These are phyloP conservation scores for Aspergillus kassunensis DNA, from an alignment of 495 filamentous ascomycete species.

Conservation along the genomic window DNA sequence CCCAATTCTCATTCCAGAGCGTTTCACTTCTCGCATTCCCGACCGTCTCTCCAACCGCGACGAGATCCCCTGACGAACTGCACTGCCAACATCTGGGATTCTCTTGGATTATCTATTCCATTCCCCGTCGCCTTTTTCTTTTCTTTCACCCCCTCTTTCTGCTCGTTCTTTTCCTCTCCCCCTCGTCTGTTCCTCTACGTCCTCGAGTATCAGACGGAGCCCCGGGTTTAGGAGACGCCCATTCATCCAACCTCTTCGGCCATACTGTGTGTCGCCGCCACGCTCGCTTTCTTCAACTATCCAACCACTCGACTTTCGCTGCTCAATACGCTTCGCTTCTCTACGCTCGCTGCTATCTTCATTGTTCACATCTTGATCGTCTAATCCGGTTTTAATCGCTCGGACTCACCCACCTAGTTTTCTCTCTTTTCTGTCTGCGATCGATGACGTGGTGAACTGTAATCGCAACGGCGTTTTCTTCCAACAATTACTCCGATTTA, in stretches of 20 bases:
- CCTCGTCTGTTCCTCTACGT: constrained; percentile 13
- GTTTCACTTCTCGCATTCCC: constrained; percentile 21
- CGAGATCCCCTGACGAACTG: constrained; percentile 18
- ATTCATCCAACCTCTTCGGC: constrained; percentile 20
- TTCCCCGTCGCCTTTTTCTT: constrained; percentile 6
- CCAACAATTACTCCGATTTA: constrained; percentile 2
- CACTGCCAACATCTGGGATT: background rate
- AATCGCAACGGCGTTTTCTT: constrained; percentile 7
- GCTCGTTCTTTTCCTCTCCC: constrained; percentile 23
- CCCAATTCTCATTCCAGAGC: constrained; percentile 2
- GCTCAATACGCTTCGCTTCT: constrained; percentile 12
- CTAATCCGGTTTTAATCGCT: background rate
- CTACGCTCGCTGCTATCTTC: constrained; percentile 14
- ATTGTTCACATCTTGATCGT: background rate
- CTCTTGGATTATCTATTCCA: background rate
- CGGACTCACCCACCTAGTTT: background rate
- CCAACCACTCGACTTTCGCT: constrained; percentile 14
- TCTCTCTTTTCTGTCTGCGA: constrained; percentile 10
- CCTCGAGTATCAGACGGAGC: constrained; percentile 3
- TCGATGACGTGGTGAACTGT: constrained; percentile 20
- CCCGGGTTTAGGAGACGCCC: constrained; percentile 13
- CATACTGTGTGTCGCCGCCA: constrained; percentile 39
- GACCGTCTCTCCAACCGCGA: constrained; percentile 22
- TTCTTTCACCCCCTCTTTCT: constrained; percentile 13
- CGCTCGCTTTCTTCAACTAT: constrained; percentile 27